Conservation (phyloP, 2,329 filamentous ascomycete species). For the Calonectria crousiana region DNA sequence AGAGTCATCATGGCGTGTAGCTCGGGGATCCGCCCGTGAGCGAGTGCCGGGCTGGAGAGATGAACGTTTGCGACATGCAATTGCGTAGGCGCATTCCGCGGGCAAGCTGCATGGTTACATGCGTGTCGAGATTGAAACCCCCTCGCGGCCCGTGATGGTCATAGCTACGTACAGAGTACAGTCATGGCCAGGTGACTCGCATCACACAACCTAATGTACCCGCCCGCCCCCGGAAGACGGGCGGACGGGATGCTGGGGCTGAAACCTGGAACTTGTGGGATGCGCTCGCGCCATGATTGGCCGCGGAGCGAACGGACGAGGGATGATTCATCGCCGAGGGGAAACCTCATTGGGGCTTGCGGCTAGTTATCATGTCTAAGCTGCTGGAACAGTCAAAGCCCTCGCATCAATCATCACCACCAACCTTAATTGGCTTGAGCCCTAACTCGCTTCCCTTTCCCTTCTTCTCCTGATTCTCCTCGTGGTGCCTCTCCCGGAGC, state of each 20-base stretch:
- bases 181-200: background rate
- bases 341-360: constrained; percentile 29
- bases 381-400: constrained; percentile 6
- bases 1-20: constrained; percentile 22
- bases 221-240: constrained; percentile 12
- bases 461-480: background rate
- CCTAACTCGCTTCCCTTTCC: constrained; percentile 1
- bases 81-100: background rate
- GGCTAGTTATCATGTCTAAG: constrained; percentile 11
- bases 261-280: constrained; percentile 44
- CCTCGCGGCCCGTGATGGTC: background rate
- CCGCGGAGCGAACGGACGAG: constrained; percentile 8
- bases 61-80: constrained; percentile 3
- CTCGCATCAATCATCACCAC: constrained; percentile 24
- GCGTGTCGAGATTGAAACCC: background rate
- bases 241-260: background rate
- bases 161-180: background rate
- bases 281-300: constrained; percentile 50
- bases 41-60: background rate
- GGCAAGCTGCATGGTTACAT: background rate
- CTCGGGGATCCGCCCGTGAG: background rate
- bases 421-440: constrained; percentile 13
- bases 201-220: constrained; percentile 8
- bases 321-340: constrained; percentile 39
- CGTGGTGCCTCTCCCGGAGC: background rate